These are phyloP conservation scores for Boletus pseudopeckii DNA, from an alignment of 768 basidiomycete genomes.

Conservation along the genomic window DNA sequence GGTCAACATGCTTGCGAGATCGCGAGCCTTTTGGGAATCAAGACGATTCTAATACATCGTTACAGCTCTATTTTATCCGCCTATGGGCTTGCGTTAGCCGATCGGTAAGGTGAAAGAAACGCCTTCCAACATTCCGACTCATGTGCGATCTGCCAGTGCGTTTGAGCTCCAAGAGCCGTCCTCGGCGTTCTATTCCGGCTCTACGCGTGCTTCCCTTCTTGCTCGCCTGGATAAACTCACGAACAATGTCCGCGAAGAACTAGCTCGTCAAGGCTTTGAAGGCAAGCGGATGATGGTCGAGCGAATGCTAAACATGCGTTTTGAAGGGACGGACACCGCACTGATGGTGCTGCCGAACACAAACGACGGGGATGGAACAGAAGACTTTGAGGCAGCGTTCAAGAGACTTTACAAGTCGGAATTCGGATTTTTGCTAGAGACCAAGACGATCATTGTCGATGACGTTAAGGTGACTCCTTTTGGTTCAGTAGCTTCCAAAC, in stretches of 20 bases:
- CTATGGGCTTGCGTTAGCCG: constrained; percentile 90
- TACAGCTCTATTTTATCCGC: constrained; percentile 93
- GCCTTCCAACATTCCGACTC: not conserved
- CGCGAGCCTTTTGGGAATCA: constrained; percentile 80
- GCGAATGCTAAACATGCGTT: constrained; percentile 87
- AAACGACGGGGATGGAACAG: constrained; percentile 48
- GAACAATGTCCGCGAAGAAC: constrained; percentile 56
- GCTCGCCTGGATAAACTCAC: constrained; percentile 69
- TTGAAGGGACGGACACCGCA: constrained; percentile 90
- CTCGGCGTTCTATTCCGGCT: constrained; percentile 69
- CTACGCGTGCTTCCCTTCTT: constrained; percentile 52
- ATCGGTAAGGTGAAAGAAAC: constrained; percentile 42
- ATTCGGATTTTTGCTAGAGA: constrained; percentile 89
- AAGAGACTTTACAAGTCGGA: constrained; percentile 76
- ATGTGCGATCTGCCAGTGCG: constrained; percentile 45
- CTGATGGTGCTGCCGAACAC: constrained; percentile 73
- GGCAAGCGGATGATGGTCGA: constrained; percentile 69
- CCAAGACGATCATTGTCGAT: constrained; percentile 81
- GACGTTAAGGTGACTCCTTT: constrained; percentile 70
- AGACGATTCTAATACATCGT: constrained; percentile 82
- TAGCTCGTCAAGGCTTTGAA: constrained; percentile 80
- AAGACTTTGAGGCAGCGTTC: constrained; percentile 81
- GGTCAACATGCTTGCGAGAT: constrained; percentile 95
- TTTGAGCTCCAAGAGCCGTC: constrained; percentile 88
- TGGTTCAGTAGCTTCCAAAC: not conserved